Conservation (phyloP, 2,329 filamentous ascomycete species). For the Macrophomina tecta region DNA sequence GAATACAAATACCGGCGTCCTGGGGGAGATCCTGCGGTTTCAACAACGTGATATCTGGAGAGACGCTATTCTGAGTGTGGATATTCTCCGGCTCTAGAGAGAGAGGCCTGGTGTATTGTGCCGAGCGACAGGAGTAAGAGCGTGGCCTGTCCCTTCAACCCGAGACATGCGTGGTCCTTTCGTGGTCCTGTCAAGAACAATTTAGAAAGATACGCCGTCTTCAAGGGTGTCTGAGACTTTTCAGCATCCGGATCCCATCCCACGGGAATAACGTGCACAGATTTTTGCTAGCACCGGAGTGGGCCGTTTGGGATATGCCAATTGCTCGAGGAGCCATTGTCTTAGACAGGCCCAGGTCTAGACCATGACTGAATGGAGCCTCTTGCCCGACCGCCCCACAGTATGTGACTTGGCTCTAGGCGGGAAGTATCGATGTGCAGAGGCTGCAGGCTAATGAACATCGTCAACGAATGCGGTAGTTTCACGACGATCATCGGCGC, state of each 20-base stretch:
- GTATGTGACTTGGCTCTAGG: not conserved
- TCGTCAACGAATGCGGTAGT: not conserved
- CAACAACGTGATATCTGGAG: not conserved
- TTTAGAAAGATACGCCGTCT: not conserved
- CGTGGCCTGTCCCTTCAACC: not conserved
- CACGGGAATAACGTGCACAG: not conserved
- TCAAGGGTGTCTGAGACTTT: slow-evolving; percentile 6
- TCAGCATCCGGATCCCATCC: not conserved
- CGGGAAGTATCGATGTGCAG: slow-evolving; percentile 25
- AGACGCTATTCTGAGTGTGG: not conserved
- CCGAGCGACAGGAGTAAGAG: not conserved
- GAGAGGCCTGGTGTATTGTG: not conserved
- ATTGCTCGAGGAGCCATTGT: slow-evolving; percentile 9
- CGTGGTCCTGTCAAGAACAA: not conserved
- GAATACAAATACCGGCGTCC: not conserved
- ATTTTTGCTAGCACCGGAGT: not conserved
- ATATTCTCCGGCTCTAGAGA: not conserved
- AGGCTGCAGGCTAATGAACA: not conserved
- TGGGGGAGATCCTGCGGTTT: not conserved
- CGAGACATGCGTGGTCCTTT: not conserved
- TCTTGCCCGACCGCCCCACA: slow-evolving; percentile 7
- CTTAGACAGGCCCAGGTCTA: slow-evolving; percentile 16
- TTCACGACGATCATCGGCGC: not conserved
- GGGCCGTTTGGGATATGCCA: not conserved
- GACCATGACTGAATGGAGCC: not conserved